Conservation (phyloP, 495 filamentous ascomycete species). For the Penicillium flavigenum region DNA sequence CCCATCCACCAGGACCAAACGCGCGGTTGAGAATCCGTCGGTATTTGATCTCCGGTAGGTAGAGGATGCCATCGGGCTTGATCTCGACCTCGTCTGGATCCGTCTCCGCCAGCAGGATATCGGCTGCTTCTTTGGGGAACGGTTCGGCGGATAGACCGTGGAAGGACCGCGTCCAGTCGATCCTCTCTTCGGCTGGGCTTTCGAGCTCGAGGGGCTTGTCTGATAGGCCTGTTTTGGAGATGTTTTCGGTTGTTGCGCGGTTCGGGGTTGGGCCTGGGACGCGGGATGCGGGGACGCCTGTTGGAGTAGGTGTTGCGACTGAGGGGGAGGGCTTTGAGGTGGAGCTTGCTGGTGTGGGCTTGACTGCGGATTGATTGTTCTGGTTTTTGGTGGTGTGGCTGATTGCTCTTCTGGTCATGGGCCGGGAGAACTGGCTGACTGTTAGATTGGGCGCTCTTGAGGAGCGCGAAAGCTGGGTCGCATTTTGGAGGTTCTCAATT, state of each 20-base stretch:
- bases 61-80: conserved; percentile 94
- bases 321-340: conserved; percentile 19
- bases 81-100: conserved; percentile 82
- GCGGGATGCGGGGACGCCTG: conserved; percentile 15
- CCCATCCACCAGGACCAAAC: conserved; percentile 96
- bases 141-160: conserved; percentile 76
- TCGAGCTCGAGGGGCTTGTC: conserved; percentile 53
- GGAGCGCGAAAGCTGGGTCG: conserved; percentile 5
- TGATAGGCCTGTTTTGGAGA: conserved; percentile 53
- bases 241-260: conserved; percentile 43
- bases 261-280: conserved; percentile 33
- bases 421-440: conserved; percentile 19
- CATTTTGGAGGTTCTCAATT: conserved; percentile 20
- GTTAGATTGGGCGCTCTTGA: conserved; percentile 1
- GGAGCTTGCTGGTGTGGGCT: conserved; percentile 19
- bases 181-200: conserved; percentile 46
- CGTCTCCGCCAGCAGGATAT: conserved; percentile 67
- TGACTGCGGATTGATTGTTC: conserved; percentile 18
- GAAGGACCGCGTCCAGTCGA: conserved; percentile 94
- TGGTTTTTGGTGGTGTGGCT: conserved; percentile 23
- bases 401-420: conserved; percentile 20
- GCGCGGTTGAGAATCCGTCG: conserved; percentile 84
- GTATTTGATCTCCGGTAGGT: conserved; percentile 98
- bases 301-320: conserved; percentile 14
- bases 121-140: conserved; percentile 73